Percentiles rank a stretch among this genome's conserved stretches.
Conservation (phyloP, 176 grass and related monocot species). For the Triticum timopheevii region DNA sequence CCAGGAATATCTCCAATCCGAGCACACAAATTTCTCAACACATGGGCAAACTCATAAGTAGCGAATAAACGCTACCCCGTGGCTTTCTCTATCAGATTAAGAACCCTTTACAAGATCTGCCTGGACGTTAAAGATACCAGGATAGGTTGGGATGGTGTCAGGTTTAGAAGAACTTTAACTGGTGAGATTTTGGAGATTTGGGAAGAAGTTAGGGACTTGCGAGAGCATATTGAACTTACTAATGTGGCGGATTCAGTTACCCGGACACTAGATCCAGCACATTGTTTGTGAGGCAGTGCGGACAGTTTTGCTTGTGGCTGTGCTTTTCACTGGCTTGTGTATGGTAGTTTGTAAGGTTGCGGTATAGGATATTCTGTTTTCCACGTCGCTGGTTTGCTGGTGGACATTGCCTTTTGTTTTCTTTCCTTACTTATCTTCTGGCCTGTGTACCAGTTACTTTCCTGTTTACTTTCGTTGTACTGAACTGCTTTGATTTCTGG, state of each 20-base stretch:
- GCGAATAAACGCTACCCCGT: background rate
- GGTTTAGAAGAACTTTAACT: background rate
- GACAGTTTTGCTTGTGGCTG: background rate
- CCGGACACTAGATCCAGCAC: background rate
- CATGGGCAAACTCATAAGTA: background rate
- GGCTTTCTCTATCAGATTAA: background rate
- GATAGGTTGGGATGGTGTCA: background rate
- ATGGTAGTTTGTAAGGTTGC: background rate
- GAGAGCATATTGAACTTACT: background rate
- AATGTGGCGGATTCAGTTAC: background rate
- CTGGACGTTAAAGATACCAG: background rate
- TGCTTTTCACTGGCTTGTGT: background rate
- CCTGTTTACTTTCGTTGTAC: background rate
- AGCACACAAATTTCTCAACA: constrained; percentile 3
- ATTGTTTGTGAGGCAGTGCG: background rate
- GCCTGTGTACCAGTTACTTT: background rate
- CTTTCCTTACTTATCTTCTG: background rate
- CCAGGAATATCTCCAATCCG: background rate
- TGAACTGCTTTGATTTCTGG: background rate
- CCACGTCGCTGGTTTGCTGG: background rate
- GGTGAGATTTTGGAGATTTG: background rate
- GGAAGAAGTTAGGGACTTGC: background rate
- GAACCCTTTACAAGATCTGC: background rate
- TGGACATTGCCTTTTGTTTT: background rate
- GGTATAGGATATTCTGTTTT: background rate